Evolutionary conservation across 1,284 basidiomycete genomes (phyloP).

Genomic region (Marasmius fiardii): DNA sequence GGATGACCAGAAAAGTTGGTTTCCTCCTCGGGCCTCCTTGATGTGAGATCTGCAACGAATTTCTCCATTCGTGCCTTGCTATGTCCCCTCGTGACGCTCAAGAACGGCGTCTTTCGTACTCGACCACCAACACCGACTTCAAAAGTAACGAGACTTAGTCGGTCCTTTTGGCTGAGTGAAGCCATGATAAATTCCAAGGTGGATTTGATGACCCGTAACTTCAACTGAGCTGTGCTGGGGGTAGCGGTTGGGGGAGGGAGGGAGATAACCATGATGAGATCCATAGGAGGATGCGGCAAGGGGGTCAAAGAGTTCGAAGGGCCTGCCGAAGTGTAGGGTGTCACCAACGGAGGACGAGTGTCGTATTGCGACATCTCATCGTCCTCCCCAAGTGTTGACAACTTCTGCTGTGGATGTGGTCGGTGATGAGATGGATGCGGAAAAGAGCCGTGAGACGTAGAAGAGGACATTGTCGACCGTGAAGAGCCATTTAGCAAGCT

Average conservation of each 20-base stretch:
- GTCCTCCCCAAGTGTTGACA: conserved; percentile 68
- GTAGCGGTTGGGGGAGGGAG: conserved; percentile 71
- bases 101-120: conserved; percentile 87
- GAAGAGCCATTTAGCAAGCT: conserved; percentile 65
- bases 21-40: conserved; percentile 35
- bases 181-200: conserved; percentile 84
- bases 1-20: conserved; percentile 15
- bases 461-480: conserved; percentile 65
- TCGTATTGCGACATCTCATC: conserved; percentile 59
- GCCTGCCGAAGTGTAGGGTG: conserved; percentile 73
- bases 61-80: conserved; percentile 69
- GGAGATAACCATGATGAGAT: conserved; percentile 90
- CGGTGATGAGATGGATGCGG: conserved; percentile 23
- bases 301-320: conserved; percentile 77
- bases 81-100: conserved; percentile 66
- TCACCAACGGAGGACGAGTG: conserved; percentile 54
- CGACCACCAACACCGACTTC: conserved; percentile 78
- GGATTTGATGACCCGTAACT: conserved; percentile 80
- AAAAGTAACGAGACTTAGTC: conserved; percentile 85
- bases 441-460: conserved; percentile 63
- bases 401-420: conserved; percentile 43
- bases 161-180: conserved; percentile 71
- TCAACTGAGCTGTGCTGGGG: conserved; percentile 79
- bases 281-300: conserved; percentile 83
- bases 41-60: conserved; percentile 71